phyloP scores from a whole-genome alignment of 2,329 filamentous ascomycete species.

The Fusarium poae region DNA sequence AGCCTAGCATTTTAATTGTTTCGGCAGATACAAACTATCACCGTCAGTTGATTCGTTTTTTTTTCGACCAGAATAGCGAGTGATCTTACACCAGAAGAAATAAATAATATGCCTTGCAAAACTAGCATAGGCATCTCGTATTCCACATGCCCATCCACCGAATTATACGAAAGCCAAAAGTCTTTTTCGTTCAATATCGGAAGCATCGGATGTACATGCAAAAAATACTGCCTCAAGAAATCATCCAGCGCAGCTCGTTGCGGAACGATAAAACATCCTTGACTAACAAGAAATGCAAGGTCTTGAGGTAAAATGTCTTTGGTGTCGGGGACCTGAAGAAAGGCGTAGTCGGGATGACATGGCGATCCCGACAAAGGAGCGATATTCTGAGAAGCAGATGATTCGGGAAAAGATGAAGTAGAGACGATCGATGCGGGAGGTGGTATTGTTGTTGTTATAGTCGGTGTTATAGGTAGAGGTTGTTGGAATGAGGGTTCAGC shows the following conservation, averaged over 20 bases:
- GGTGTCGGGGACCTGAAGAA: slow-evolving; percentile 42
- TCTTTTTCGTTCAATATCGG: slow-evolving; percentile 47
- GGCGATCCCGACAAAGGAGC: neutral
- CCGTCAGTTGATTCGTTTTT: accelerated
- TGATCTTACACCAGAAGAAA: slow-evolving; percentile 37
- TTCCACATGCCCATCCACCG: slow-evolving; percentile 9
- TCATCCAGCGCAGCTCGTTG: slow-evolving; percentile 45
- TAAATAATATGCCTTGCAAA: slow-evolving; percentile 43
- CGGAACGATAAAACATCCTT: slow-evolving; percentile 48
- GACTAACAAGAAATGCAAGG: slow-evolving; percentile 42
- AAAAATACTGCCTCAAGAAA: slow-evolving; percentile 49
- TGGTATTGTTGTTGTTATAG: neutral
- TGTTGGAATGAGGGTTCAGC: neutral
- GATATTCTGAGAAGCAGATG: neutral
- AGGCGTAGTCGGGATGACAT: slow-evolving; percentile 42
- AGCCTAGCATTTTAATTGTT: slow-evolving; percentile 38
- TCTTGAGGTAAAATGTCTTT: slow-evolving; percentile 44
- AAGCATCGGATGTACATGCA: slow-evolving; percentile 50
- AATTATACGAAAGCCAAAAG: slow-evolving; percentile 44
- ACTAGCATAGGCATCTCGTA: slow-evolving; percentile 44
- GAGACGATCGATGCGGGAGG: neutral
- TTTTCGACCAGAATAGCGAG: accelerated
- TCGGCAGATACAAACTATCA: slow-evolving; percentile 39
- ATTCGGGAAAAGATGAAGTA: neutral
- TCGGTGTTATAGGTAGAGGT: neutral